Evolutionary conservation across 2,329 filamentous ascomycete genomes (phyloP).

Genomic region (Gremmenia infestans): DNA sequence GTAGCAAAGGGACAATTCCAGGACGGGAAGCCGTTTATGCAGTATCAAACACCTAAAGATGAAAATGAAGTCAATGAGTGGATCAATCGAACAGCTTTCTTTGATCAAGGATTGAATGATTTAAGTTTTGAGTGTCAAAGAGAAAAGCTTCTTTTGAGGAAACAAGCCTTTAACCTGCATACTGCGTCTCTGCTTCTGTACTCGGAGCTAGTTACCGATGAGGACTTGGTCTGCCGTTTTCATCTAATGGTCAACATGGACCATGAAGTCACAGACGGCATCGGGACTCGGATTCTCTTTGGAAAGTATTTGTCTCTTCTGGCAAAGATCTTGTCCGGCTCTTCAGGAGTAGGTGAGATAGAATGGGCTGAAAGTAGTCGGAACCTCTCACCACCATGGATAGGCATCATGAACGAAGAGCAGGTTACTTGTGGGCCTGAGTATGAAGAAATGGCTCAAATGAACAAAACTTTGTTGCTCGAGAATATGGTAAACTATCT

Average conservation of each 20-base stretch:
- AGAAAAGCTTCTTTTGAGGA: constrained; percentile 3
- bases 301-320: constrained; percentile 17
- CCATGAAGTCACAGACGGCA: constrained; percentile 23
- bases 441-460: constrained; percentile 3
- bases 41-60: constrained; percentile 4
- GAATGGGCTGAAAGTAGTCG: constrained; percentile 14
- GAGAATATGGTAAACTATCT: constrained; percentile 11
- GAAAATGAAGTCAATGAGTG: constrained; percentile 4
- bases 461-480: constrained; percentile 12
- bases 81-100: constrained; percentile 3
- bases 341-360: background rate
- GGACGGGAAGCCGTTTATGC: constrained; percentile 11
- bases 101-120: background rate
- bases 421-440: constrained; percentile 10
- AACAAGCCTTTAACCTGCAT: background rate
- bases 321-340: background rate
- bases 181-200: constrained; percentile 11
- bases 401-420: constrained; percentile 10
- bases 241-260: constrained; percentile 19
- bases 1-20: background rate
- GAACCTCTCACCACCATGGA: constrained; percentile 20
- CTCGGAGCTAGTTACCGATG: background rate
- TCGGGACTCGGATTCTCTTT: constrained; percentile 20
- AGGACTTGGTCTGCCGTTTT: constrained; percentile 2
- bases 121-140: constrained; percentile 9